Base-by-base conservation (phyloP, 2,329 filamentous ascomycete genomes). In the Fusarium incarnatum region DNA sequence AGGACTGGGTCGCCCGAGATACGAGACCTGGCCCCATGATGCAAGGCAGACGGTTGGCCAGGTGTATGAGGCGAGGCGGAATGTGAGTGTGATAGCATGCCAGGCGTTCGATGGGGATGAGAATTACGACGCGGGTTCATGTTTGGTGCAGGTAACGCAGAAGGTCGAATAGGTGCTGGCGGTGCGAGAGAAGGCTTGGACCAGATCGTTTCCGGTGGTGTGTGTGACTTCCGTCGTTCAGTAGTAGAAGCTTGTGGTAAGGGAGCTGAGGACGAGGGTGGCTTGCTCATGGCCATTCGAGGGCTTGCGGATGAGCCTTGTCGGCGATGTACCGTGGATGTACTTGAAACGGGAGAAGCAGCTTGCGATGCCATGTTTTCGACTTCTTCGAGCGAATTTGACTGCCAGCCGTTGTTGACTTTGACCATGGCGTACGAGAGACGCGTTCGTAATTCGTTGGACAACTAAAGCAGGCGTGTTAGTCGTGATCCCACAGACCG, bases 351-450 rank as follows among this genome's bases (percentile, higher is more conserved):
- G 27, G 90, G 89, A 2, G 91, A 93, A 22, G 84, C 87, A 61
- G 86, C 86, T 56, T 91, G 89, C 3, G 92, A 93, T 12, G 92
- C 88, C 42, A 93, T 81, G 48, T 88, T 88, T 80, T 95, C 93
- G 30, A 95, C 88, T 79, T 95, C 92, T 58, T 92, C 90, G 61
- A 96, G 88, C 20, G 89, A 89, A 68, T 91, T 89, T 52, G 90
- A 87, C 80, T 97, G 92, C 91, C 94, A 96, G 62, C 93, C 94
- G 77, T 97, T 90, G 77, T 94, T 93, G 42, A 98, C 92, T 80
- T 97, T 98, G 77, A 97, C 87, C 87, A 97, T 96, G 70, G 95
- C 95, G 79, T 98, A 98, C 9, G 94, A 93, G 28, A 98, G 86
- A 74, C 94, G 92, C 53, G 94, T 91, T 77, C 91, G 92, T 55